Conservation (phyloP, 495 filamentous ascomycete genomes). For the Neurospora sp. region DNA sequence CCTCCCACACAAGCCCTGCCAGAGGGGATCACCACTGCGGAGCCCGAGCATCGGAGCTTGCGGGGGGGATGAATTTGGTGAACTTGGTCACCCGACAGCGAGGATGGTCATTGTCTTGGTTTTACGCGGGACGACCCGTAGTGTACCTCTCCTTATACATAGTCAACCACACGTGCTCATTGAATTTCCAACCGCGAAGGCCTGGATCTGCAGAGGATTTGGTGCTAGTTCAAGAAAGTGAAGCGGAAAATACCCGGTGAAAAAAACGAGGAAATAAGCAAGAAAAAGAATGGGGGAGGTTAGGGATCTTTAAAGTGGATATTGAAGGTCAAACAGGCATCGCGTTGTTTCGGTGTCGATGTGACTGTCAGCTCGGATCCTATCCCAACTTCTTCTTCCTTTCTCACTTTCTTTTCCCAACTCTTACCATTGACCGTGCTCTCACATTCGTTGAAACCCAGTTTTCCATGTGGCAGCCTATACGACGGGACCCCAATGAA, state of each 20-base stretch:
- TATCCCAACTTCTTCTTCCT: neutral
- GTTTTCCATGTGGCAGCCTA: neutral
- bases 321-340: neutral
- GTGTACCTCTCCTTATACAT: neutral
- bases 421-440: neutral
- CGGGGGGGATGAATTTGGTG: neutral
- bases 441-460: neutral
- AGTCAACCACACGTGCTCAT: neutral
- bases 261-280: neutral
- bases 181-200: neutral
- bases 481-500: neutral
- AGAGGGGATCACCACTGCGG: neutral
- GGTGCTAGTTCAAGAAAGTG: neutral
- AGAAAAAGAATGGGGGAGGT: neutral
- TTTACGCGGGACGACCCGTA: neutral
- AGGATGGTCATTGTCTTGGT: neutral
- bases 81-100: neutral
- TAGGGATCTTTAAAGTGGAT: neutral
- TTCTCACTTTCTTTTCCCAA: neutral
- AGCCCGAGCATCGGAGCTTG: neutral
- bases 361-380: neutral
- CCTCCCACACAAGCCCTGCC: neutral
- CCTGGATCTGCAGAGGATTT: neutral
- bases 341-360: neutral
- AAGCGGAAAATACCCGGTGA: neutral